These are phyloP conservation scores for Pseudogymnoascus sp. DNA, from an alignment of 2,329 filamentous ascomycete genomes.

Conservation along the genomic window DNA sequence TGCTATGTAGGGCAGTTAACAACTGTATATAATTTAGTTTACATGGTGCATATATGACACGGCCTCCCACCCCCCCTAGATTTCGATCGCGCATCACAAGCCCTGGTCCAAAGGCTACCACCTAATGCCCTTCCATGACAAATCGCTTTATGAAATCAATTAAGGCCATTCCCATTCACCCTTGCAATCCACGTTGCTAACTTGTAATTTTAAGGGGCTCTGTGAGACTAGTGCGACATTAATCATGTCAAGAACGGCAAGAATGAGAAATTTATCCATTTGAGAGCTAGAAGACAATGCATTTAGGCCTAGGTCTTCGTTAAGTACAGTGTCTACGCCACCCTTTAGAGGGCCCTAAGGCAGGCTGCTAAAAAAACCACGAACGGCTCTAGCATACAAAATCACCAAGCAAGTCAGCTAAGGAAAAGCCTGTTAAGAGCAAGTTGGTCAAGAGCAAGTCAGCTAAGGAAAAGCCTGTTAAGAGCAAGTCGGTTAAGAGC, in stretches of 20 bases:
- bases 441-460: no score
- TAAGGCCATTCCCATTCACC: neutral
- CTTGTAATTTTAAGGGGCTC: no score
- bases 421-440: no score
- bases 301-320: neutral
- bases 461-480: no score
- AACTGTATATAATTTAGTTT: neutral
- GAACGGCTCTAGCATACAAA: neutral
- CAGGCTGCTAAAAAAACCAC: neutral
- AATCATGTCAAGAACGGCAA: neutral
- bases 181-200: neutral
- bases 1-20: neutral
- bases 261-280: neutral
- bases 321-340: neutral
- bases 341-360: neutral
- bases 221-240: no score
- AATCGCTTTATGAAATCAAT: neutral
- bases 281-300: neutral
- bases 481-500: no score
- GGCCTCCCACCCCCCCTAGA: no score
- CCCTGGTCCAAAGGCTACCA: no score
- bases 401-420: no score
- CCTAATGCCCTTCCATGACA: no score
- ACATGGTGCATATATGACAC: no score
- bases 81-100: no score